Conservation (phyloP, 306 rosid genomes). For the Cucumis cinereus region DNA sequence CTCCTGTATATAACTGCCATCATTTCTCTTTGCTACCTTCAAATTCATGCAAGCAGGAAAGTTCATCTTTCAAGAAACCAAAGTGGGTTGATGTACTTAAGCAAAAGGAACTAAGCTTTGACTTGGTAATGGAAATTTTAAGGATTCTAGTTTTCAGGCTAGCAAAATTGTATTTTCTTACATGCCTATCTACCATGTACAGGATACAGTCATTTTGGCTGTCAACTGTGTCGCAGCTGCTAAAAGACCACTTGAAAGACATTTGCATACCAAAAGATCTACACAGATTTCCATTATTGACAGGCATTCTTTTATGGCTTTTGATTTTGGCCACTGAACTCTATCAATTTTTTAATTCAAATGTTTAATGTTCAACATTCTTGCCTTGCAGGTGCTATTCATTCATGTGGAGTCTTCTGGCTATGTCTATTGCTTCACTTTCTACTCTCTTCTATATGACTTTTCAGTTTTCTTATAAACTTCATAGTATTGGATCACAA, state of each 20-base stretch:
- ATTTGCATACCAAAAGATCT: constrained; percentile 30
- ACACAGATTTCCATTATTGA: constrained; percentile 21
- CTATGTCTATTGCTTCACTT: constrained; percentile 47
- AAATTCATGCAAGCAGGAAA: constrained; percentile 36
- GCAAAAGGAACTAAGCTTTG: constrained; percentile 36
- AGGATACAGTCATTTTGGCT: constrained; percentile 71
- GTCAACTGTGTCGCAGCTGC: constrained; percentile 62
- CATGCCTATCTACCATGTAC: constrained; percentile 10
- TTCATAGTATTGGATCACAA: constrained; percentile 31
- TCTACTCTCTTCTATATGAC: constrained; percentile 45
- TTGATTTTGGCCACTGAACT: neutral
- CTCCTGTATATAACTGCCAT: constrained; percentile 53
- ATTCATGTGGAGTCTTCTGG: constrained; percentile 43
- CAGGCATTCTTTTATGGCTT: constrained; percentile 18
- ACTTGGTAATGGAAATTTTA: constrained; percentile 43
- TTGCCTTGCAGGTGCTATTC: constrained; percentile 51
- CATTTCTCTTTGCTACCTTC: constrained; percentile 45
- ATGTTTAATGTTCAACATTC: constrained; percentile 15
- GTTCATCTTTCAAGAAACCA: constrained; percentile 40
- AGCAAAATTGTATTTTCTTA: constrained; percentile 8
- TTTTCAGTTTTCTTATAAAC: constrained; percentile 45
- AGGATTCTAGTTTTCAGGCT: constrained; percentile 13
- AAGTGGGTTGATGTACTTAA: constrained; percentile 70
- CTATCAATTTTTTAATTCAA: constrained; percentile 11
- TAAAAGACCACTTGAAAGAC: constrained; percentile 29